These are phyloP conservation scores for Pulicaria dysenterica DNA, from an alignment of 129 eudicot species.

Conservation along the genomic window DNA sequence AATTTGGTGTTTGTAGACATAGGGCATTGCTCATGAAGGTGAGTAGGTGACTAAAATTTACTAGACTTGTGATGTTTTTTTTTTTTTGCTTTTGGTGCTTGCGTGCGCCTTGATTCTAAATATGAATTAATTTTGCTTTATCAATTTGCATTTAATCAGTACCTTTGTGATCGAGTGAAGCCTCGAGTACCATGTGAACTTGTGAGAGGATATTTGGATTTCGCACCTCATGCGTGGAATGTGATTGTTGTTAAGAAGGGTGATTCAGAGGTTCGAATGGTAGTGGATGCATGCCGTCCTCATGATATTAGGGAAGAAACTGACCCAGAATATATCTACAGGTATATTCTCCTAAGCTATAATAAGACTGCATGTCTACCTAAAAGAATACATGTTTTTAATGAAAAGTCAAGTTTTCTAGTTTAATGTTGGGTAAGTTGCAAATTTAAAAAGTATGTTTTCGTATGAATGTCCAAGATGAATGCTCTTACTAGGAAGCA, in stretches of 20 bases:
- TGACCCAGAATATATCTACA: conserved; percentile 81
- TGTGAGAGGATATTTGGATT: conserved; percentile 93
- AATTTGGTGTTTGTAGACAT: conserved; percentile 94
- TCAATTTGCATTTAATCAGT: conserved; percentile 46
- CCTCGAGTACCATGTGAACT: conserved; percentile 98
- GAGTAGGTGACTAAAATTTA: conserved; percentile 1
- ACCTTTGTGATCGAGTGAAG: conserved; percentile 90
- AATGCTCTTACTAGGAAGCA: background rate
- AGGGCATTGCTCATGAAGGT: conserved; percentile 96
- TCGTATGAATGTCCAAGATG: background rate
- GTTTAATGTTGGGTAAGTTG: background rate
- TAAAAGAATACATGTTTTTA: background rate
- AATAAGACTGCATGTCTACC: background rate
- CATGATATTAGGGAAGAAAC: conserved; percentile 87
- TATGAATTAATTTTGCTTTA: conserved; percentile 18
- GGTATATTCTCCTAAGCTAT: conserved; percentile 42
- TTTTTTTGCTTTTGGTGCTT: conserved; percentile 4
- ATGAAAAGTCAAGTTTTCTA: background rate
- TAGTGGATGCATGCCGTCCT: conserved; percentile 95
- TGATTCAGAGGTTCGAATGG: conserved; percentile 77
- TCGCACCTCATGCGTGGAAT: conserved; percentile 98
- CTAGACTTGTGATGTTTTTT: conserved; percentile 3
- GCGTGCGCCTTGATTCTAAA: background rate
- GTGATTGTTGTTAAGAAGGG: conserved; percentile 66
- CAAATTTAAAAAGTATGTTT: background rate